Base-by-base conservation (phyloP, 2,329 filamentous ascomycete species). In the Rhexocercosporidium sp. region DNA sequence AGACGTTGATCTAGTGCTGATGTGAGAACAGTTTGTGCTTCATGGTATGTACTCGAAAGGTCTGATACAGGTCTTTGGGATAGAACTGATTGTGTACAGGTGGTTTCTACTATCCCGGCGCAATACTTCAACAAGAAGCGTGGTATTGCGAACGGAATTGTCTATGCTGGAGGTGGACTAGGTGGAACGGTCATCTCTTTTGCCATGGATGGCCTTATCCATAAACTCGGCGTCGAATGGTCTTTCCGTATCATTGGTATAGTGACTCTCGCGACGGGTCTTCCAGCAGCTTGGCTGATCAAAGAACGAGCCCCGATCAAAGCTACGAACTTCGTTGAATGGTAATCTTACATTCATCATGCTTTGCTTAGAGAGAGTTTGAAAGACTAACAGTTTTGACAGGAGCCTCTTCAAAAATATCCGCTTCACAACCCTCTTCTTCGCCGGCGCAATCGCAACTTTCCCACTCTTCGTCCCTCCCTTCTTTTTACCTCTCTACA, bases 381-480 rank as follows among this genome's bases (percentile, higher is more conserved):
- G n/a, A n/a, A n/a, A 53, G 29, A 27, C 51, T 57, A 11, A 62
- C 22, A 14, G 9, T 39, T 11, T 18, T 18, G n/a, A 3, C 54
- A 83, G 82, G 84, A 77, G 77, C 34, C 77, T 88, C 2, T 87
- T 89, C 74, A 81, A 81, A 34, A 81, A 86, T 64, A 65, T 81
- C 25, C 81, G 80, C 11, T 89, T 89, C 74, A 70, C 79, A 6
- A 75, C 84, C 2, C 75, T 90, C 29, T 88, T 89, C 72, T 71
- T 85, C 3, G 82, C 82, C 4, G 84, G 85, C 0, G 84, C 82
- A 0, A 80, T 89, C 11, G 86, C 81, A 1, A 88, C 85, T 1
- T 90, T 90, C 69, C 84, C 87, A 0, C 81, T 89, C 18, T 83
- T 88, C 65, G 86, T 89, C 0, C 86, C 87, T 0, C 85, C 87